Base-by-base conservation (phyloP, 768 basidiomycete genomes). In the Omphalotus guepiniiformis region DNA sequence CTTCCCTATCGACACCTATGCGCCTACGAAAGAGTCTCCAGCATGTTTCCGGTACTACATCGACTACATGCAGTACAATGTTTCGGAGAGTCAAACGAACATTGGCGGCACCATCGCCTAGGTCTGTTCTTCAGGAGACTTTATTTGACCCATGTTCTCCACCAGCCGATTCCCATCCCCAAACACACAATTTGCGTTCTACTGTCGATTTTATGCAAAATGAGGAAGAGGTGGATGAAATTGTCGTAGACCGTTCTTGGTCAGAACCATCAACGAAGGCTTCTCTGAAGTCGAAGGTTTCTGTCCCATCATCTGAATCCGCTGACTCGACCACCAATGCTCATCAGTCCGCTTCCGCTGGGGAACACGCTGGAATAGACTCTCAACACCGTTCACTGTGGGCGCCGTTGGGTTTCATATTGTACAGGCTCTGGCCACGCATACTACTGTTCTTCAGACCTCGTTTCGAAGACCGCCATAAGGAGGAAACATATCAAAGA, bases 211-310 rank as follows among this genome's bases (percentile, higher is more conserved):
- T 6, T 11, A 19, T 15, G 6, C 4, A 11, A 13, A 21, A 39
- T 18, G 46, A 47, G 19, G 37, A 28, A 18, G 25, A 37, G 22
- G 43, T 45, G 13, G 46, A 47, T 6, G 46, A 47, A 21, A 29
- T 47, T 27, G 38, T 47, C n/a, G 46, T 47, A 21, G 46, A 47
- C 21, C 22, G 46, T 15, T 26, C 18, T 16, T 47, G 36, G 37
- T 25, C 18, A 11, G 46, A 29, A 11, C 16, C 46, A 7, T 47
- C 37, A 13, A 39, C 46, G 23, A 47, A 39, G 13, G 39, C 38
- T 4, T 39, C 46, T 6, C 18, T 46, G 16, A 22, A 39, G 27
- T 39, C 37, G 11, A 47, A 47, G 29, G 46, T 27, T n/a, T n/a
- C n/a, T n/a, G n/a, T n/a, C n/a, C n/a, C n/a, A 2, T 36, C 34